Percentiles rank a stretch among this genome's conserved stretches.
Evolutionary conservation across 192 early-diverging fungal species (phyloP).

Genomic region (Podila epigama): DNA sequence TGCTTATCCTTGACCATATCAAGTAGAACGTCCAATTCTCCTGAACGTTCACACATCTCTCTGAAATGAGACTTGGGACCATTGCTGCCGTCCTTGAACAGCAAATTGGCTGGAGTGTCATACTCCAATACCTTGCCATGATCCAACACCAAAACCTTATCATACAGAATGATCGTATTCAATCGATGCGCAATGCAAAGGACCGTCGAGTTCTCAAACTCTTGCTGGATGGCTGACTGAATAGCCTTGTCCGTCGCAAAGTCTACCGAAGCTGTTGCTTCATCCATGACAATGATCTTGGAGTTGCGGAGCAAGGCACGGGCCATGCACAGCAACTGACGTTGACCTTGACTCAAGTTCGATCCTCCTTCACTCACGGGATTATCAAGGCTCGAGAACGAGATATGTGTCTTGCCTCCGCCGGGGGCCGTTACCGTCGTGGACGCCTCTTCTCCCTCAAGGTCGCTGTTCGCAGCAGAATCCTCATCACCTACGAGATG

Average conservation of each 20-base stretch:
- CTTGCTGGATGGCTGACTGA: conserved; percentile 81
- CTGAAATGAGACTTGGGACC: conserved; percentile 66
- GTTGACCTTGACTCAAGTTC: conserved; percentile 83
- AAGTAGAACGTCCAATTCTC: conserved; percentile 77
- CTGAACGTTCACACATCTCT: conserved; percentile 82
- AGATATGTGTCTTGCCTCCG: conserved; percentile 28
- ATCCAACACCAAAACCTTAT: conserved; percentile 73
- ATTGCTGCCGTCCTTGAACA: conserved; percentile 58
- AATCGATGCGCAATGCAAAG: conserved; percentile 88
- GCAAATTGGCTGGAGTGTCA: conserved; percentile 75
- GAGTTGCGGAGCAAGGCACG: conserved; percentile 72
- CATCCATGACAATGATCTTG: conserved; percentile 79
- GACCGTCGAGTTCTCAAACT: conserved; percentile 77
- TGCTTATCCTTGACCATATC: conserved; percentile 54
- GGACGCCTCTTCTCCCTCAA: conserved; percentile 16
- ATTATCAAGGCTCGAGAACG: conserved; percentile 58
- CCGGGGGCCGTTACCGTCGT: not conserved
- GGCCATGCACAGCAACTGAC: conserved; percentile 84
- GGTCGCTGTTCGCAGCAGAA: conserved; percentile 15
- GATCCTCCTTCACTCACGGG: conserved; percentile 72
- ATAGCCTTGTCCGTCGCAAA: conserved; percentile 83
- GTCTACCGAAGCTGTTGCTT: conserved; percentile 92
- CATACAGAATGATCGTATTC: conserved; percentile 76
- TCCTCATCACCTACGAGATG: conserved; percentile 61
- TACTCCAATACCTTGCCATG: conserved; percentile 82